phyloP scores from a whole-genome alignment of 2,329 filamentous ascomycete genomes.

The Penicillium sp. region DNA sequence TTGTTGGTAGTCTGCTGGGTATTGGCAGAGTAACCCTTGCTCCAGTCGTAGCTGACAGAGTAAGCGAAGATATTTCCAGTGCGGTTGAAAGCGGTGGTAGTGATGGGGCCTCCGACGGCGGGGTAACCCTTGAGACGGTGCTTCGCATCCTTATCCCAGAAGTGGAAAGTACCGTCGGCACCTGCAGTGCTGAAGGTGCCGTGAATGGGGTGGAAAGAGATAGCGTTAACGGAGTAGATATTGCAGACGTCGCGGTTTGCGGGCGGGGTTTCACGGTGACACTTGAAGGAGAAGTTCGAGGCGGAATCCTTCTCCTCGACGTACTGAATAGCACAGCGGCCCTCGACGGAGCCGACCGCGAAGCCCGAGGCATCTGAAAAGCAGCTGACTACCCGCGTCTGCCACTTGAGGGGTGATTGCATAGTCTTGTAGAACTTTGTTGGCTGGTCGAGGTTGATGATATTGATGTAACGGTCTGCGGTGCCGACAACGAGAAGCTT shows the following conservation, averaged over 20 bases:
- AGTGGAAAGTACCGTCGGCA: conserved; percentile 82
- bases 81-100: conserved; percentile 85
- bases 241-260: conserved; percentile 69
- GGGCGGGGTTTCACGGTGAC: conserved; percentile 79
- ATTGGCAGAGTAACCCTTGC: conserved; percentile 89
- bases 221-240: conserved; percentile 93
- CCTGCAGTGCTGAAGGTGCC: conserved; percentile 98
- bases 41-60: conserved; percentile 96
- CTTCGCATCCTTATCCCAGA: conserved; percentile 84
- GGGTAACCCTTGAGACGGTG: conserved; percentile 88
- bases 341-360: conserved; percentile 94
- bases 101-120: conserved; percentile 80
- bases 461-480: conserved; percentile 93
- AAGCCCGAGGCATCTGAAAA: conserved; percentile 91
- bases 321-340: conserved; percentile 96
- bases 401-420: conserved; percentile 96
- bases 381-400: conserved; percentile 92
- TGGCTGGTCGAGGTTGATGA: conserved; percentile 86
- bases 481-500: conserved; percentile 88
- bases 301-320: conserved; percentile 91
- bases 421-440: conserved; percentile 93
- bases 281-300: conserved; percentile 98
- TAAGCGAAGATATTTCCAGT: conserved; percentile 83
- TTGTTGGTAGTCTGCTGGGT: conserved; percentile 69
- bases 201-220: conserved; percentile 94